Base-by-base conservation (phyloP, 306 rosid genomes). In the Glycine soja region DNA sequence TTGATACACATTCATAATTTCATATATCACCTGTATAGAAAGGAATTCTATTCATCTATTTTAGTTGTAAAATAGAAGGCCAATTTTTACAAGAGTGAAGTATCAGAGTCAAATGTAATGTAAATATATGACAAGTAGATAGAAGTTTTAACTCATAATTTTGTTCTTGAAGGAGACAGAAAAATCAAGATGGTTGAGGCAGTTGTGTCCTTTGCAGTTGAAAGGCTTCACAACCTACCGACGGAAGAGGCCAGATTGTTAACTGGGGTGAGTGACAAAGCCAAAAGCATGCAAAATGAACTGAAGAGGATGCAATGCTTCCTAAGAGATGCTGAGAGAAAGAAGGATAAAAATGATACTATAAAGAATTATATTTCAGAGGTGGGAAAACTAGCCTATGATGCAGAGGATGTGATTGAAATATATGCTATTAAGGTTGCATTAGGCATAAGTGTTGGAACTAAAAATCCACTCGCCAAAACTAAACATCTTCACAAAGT, bases 321-420 rank as follows among this genome's bases (percentile, higher is more conserved):
- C 82, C 69, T 88, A 40, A 79, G 70, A 72, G 89, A 90, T 63
- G 90, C 89, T 13, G 89, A 87, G 48, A 70, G 65, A 47, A 85
- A 63, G 74, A 83, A 81, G 52, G 70, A 68, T 48, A 83, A 83
- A 81, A 72, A 70, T 65, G 85, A 78, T 52, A 80, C 61, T 9
- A 70, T 83, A 1, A 78, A 40, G 18, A 87, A 85, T 74, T 84
- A 81, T 87, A 76, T 85, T 74, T 71, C 76, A 4, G 88, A 90
- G 62, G 78, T 90, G 16, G 75, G 84, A 82, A 69, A 81, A 16
- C 38, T 83, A 76, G 88, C 92, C 40, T 85, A 83, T 52, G 86
- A 87, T 58, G 85, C 82, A 24, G 89, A 85, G 82, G 88, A 90
- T 57, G 74, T 79, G 66, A 77, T 88, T n/a, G 90, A 90, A 82